These are phyloP conservation scores for Pyrenophora teres DNA, from an alignment of 2,329 filamentous ascomycete species.

Conservation along the genomic window DNA sequence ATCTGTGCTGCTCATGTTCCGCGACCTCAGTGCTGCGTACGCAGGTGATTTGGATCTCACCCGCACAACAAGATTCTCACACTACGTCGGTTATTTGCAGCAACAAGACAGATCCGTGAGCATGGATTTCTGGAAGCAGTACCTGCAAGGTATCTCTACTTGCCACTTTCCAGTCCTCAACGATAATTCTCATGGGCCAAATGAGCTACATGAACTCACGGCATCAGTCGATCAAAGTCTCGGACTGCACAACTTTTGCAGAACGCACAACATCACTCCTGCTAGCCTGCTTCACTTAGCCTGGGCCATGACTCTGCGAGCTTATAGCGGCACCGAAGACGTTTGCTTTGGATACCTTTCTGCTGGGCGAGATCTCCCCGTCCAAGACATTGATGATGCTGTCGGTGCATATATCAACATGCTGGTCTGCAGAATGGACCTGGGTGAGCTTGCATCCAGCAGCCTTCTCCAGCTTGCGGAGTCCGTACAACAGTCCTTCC, in stretches of 20 bases:
- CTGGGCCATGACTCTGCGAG: slow-evolving; percentile 37
- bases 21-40: slow-evolving; percentile 21
- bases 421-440: slow-evolving; percentile 34
- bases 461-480: background rate
- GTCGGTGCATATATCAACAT: slow-evolving; percentile 50
- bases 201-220: slow-evolving; percentile 1
- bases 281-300: slow-evolving; percentile 48
- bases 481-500: slow-evolving; percentile 1
- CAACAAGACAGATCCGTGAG: slow-evolving; percentile 4
- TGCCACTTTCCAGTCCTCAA: slow-evolving; percentile 18
- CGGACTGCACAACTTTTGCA: slow-evolving; percentile 35
- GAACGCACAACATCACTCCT: slow-evolving; percentile 50
- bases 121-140: slow-evolving; percentile 18
- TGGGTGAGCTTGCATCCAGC: background rate
- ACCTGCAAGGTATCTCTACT: slow-evolving; percentile 13
- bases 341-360: slow-evolving; percentile 50
- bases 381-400: slow-evolving; percentile 43
- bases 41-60: slow-evolving; percentile 9
- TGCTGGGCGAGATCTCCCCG: slow-evolving; percentile 38
- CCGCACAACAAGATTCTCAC: slow-evolving; percentile 16
- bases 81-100: slow-evolving; percentile 20
- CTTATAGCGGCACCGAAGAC: slow-evolving; percentile 30
- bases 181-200: slow-evolving; percentile 8
- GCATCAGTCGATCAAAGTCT: background rate
- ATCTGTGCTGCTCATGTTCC: slow-evolving; percentile 16